These are phyloP conservation scores for Diaporthe humulicola DNA, from an alignment of 2,329 filamentous ascomycete species.

Conservation along the genomic window DNA sequence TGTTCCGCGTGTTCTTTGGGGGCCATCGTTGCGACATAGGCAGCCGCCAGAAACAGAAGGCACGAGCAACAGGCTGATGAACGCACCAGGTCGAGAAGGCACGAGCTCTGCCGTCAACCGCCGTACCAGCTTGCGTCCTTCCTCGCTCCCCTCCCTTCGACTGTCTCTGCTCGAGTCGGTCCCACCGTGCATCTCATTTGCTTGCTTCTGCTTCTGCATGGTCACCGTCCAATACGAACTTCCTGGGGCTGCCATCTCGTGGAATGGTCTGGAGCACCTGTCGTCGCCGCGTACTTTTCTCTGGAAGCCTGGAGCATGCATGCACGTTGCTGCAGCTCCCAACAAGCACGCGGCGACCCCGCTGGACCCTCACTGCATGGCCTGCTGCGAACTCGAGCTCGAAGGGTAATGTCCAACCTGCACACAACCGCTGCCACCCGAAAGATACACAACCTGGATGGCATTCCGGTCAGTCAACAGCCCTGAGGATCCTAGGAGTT, in stretches of 20 bases:
- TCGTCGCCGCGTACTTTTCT: neutral
- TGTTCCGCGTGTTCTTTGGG: neutral
- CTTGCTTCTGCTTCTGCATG: neutral
- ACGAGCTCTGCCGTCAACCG: neutral
- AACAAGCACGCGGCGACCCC: neutral
- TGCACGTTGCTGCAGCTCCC: neutral
- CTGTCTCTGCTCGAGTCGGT: neutral
- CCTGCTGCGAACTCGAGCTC: neutral
- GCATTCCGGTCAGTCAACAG: neutral
- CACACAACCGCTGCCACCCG: neutral
- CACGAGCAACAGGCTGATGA: neutral
- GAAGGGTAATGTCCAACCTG: neutral
- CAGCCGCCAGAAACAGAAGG: neutral
- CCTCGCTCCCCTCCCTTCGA: neutral
- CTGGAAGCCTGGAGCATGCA: neutral
- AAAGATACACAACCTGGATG: neutral
- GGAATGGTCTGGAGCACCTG: neutral
- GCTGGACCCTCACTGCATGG: constrained; percentile 1
- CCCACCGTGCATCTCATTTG: neutral
- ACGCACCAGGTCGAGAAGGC: neutral
- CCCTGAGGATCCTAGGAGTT: neutral
- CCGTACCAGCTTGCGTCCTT: neutral
- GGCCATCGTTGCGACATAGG: neutral
- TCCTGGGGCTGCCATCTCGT: neutral
- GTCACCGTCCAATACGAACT: neutral